Base-by-base conservation (phyloP, 768 basidiomycete species). In the Galerina sulciceps region DNA sequence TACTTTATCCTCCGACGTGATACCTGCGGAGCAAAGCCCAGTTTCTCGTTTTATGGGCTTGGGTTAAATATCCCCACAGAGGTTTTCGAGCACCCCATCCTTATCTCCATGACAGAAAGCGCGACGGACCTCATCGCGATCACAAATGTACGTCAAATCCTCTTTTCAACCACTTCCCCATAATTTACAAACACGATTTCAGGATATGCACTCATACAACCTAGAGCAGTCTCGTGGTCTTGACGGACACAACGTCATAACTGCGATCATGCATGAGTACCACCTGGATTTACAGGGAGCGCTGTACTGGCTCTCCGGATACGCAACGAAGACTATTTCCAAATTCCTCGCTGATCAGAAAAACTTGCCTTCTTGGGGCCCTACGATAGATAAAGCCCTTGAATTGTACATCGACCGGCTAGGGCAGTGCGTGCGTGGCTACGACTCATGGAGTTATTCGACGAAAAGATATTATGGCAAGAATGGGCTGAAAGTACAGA, bases 401-500 rank as follows among this genome's bases (percentile, higher is more conserved):
- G 20, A 54, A 5, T 58, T 59, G 17, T 86, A 82, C 55, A 69
- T 81, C 37, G 71, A 76, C 50, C 80, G 81, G 0, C 69, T 85
- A 49, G 84, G 79, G 42, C 75, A 80, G 44, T 86, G 83, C 79
- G 77, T 85, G 0, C 73, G 80, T 6, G 84, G 78, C 1, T 78
- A 78, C 60, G 73, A 82, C 20, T 69, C 67, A 5, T 86, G 85
- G 85, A 79, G 78, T 53, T 85, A 85, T 55, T 79, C 81, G 64
- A 71, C 74, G 18, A 67, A 72, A 51, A 65, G 81, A 43, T 82
- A 81, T 62, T 81, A 80, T 40, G 77, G 75, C 0, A 69, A 61
- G 10, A 59, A 68, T n/a, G 64, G 64, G 6, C 36, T 55, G 4
- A 46, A 62, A 22, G 54, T 67, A 10, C 63, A 61, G 44, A 53